Percentiles rank a stretch among this genome's conserved stretches.
These are phyloP conservation scores for Biscogniauxia mediterranea DNA, from an alignment of 2,329 filamentous ascomycete species.

Conservation along the genomic window DNA sequence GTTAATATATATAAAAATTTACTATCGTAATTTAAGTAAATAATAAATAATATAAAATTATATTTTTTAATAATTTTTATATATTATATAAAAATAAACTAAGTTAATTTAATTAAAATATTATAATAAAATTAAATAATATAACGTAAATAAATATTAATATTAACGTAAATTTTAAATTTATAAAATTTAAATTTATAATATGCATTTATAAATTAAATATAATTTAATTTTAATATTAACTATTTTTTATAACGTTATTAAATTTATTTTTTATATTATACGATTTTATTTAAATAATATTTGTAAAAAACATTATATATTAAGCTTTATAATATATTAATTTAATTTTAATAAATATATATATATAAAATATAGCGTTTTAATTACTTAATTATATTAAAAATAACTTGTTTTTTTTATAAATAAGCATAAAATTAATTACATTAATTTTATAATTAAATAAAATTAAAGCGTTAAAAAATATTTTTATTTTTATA, in stretches of 20 bases:
- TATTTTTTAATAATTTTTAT: not conserved
- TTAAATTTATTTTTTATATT: not conserved
- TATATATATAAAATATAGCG: not conserved
- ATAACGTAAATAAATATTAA: not conserved
- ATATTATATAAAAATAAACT: not conserved
- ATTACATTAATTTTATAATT: not conserved
- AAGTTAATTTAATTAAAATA: not conserved
- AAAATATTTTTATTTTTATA: not conserved
- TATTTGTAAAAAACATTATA: not conserved
- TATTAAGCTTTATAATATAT: not conserved
- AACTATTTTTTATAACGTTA: not conserved
- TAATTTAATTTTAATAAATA: not conserved
- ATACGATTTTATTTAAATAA: not conserved
- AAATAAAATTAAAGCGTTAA: not conserved
- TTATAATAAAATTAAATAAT: slow-evolving; percentile 1
- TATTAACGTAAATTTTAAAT: not conserved
- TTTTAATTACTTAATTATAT: not conserved
- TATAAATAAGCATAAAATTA: not conserved
- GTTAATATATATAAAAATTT: not conserved
- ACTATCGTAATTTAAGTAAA: not conserved
- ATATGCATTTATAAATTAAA: not conserved
- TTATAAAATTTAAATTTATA: not conserved
- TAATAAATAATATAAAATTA: slow-evolving; percentile 1
- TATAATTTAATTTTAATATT: not conserved
- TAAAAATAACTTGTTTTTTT: not conserved